These are phyloP conservation scores for Phytophthora ramorum DNA, from an alignment of 352 stramenopile genomes.

Conservation along the genomic window DNA sequence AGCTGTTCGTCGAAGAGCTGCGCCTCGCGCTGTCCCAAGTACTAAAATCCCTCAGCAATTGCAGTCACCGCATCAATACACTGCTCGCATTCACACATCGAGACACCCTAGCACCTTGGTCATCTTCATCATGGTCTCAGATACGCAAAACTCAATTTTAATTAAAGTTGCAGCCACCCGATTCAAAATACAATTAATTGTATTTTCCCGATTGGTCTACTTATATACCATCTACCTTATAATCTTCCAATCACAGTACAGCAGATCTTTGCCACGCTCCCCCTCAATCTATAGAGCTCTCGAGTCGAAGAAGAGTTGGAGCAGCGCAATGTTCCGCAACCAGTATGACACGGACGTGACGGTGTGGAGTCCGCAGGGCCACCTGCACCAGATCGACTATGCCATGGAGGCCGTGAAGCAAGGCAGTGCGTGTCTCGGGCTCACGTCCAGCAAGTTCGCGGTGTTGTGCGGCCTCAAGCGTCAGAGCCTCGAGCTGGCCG, in stretches of 20 bases:
- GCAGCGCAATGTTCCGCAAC: slow-evolving; percentile 96
- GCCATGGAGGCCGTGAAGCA: slow-evolving; percentile 97
- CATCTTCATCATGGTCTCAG: not conserved
- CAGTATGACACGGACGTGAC: slow-evolving; percentile 99
- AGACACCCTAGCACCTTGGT: not conserved
- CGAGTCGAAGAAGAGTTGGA: not conserved
- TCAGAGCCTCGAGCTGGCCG: slow-evolving; percentile 90
- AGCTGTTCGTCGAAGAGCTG: slow-evolving; percentile 91
- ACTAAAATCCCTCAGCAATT: slow-evolving; percentile 39
- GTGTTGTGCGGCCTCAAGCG: slow-evolving; percentile 93
- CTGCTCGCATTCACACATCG: not conserved
- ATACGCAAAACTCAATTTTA: not conserved
- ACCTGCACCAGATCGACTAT: slow-evolving; percentile 99
- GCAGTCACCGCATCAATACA: not conserved
- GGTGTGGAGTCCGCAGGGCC: slow-evolving; percentile 98
- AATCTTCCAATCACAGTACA: not conserved
- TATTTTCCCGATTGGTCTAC: not conserved
- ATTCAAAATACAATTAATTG: not conserved
- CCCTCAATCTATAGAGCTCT: not conserved
- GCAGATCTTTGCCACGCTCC: not conserved
- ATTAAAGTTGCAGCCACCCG: not conserved
- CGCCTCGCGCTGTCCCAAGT: slow-evolving; percentile 72
- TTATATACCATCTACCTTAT: not conserved
- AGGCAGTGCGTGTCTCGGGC: slow-evolving; percentile 95
- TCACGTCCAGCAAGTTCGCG: slow-evolving; percentile 94